Conservation (phyloP, 176 grass and related monocot genomes). For the Cocos nucifera region DNA sequence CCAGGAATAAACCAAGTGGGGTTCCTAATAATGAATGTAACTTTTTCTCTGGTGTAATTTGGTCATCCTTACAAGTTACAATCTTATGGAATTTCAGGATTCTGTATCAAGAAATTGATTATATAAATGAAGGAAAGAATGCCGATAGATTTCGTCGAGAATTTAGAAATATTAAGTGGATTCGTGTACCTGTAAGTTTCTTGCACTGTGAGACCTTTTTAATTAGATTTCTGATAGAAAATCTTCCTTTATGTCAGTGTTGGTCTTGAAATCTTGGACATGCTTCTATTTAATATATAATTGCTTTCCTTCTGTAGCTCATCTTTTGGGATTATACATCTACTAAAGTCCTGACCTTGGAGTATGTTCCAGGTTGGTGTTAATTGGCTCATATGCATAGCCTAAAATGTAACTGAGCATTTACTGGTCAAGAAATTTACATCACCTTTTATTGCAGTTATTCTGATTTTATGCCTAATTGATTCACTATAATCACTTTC, state of each 20-base stretch:
- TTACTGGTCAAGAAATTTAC: no score
- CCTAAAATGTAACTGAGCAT: neutral
- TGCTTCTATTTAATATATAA: neutral
- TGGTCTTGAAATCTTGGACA: neutral
- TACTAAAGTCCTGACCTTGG: conserved; percentile 79
- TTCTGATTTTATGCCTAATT: no score
- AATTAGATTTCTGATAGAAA: neutral
- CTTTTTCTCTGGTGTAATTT: neutral
- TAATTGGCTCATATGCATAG: conserved; percentile 3
- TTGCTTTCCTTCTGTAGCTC: conserved; percentile 44
- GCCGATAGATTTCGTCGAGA: conserved; percentile 93
- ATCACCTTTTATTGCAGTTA: no score
- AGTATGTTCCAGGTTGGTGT: conserved; percentile 77
- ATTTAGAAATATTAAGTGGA: conserved; percentile 99
- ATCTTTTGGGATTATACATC: conserved; percentile 91
- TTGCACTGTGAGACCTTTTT: conserved; percentile 8
- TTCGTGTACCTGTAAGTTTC: conserved; percentile 83
- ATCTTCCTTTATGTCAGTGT: neutral
- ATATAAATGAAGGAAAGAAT: conserved; percentile 98
- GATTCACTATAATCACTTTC: neutral
- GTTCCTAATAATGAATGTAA: no score
- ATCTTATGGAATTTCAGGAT: conserved; percentile 51
- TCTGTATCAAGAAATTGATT: conserved; percentile 98
- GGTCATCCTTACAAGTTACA: conserved; percentile 2
- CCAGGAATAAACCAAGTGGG: no score